Evolutionary conservation across 2,329 filamentous ascomycete genomes (phyloP).

Genomic region (Colletotrichum paranaense): DNA sequence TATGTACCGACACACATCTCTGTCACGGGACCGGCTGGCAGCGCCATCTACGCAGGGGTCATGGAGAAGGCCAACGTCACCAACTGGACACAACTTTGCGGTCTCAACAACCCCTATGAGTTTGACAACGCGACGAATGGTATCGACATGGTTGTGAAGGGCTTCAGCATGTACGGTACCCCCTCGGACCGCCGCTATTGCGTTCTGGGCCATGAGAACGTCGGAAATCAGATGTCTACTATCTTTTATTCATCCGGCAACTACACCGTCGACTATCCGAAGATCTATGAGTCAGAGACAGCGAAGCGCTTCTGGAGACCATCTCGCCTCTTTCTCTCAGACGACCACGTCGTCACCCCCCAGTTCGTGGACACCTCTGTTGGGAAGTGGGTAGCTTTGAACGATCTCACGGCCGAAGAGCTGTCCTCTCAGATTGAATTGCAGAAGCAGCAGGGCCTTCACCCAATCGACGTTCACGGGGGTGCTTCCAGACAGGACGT

Average conservation of each 20-base stretch:
- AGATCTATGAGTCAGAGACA: slow-evolving; percentile 15
- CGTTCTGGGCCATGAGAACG: slow-evolving; percentile 27
- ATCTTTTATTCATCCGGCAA: slow-evolving; percentile 14
- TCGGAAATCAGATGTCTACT: slow-evolving; percentile 27
- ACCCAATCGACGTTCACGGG: slow-evolving; percentile 34
- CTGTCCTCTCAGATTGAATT: slow-evolving; percentile 16
- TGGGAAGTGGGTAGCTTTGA: slow-evolving; percentile 30
- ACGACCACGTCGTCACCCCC: slow-evolving; percentile 30
- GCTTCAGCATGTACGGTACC: slow-evolving; percentile 34
- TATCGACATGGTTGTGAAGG: background rate
- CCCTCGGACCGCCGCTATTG: slow-evolving; percentile 27
- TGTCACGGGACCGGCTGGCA: slow-evolving; percentile 23
- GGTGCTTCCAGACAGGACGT: slow-evolving; percentile 17
- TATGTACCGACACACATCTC: slow-evolving; percentile 35
- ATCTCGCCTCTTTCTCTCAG: slow-evolving; percentile 22
- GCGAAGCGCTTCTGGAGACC: slow-evolving; percentile 36
- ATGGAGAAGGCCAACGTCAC: slow-evolving; percentile 33
- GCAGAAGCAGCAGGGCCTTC: slow-evolving; percentile 21
- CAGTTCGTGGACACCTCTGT: slow-evolving; percentile 32
- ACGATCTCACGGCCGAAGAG: slow-evolving; percentile 11
- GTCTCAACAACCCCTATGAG: slow-evolving; percentile 2
- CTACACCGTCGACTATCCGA: slow-evolving; percentile 12
- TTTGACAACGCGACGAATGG: slow-evolving; percentile 3
- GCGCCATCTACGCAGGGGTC: slow-evolving; percentile 32
- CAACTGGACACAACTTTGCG: slow-evolving; percentile 32